phyloP scores from a whole-genome alignment of 305 asterid species.

The Rubia tinctorum region DNA sequence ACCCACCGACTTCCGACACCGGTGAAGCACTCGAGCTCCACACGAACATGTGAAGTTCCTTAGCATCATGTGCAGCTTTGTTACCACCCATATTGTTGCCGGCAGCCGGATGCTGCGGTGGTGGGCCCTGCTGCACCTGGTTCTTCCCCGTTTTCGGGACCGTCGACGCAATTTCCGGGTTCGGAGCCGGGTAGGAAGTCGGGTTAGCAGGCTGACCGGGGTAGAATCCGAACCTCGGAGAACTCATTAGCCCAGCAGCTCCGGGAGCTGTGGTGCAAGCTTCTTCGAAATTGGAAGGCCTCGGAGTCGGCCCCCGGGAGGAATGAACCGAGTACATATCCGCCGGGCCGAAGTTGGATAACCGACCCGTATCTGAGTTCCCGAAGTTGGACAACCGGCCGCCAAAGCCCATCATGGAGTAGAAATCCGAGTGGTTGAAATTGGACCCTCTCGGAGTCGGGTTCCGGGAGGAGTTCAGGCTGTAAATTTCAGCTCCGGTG shows the following conservation, averaged over 20 bases:
- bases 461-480: slow-evolving; percentile 44
- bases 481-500: slow-evolving; percentile 51
- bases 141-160: slow-evolving; percentile 41
- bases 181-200: slow-evolving; percentile 83
- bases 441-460: slow-evolving; percentile 55
- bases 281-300: slow-evolving; percentile 91
- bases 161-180: slow-evolving; percentile 75
- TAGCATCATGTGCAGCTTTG: slow-evolving; percentile 65
- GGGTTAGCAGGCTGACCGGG: slow-evolving; percentile 39
- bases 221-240: slow-evolving; percentile 70
- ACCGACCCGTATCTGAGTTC: slow-evolving; percentile 59
- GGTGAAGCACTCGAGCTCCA: slow-evolving; percentile 99
- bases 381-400: slow-evolving; percentile 83
- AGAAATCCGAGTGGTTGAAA: slow-evolving; percentile 45
- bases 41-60: slow-evolving; percentile 97
- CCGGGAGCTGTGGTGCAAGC: slow-evolving; percentile 49
- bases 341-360: slow-evolving; percentile 62
- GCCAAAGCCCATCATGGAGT: slow-evolving; percentile 80
- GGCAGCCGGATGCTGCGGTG: slow-evolving; percentile 14
- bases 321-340: slow-evolving; percentile 91
- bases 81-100: slow-evolving; percentile 17
- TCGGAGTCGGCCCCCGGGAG: slow-evolving; percentile 83
- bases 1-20: slow-evolving; percentile 76
- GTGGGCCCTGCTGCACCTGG: slow-evolving; percentile 18
- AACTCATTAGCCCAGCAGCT: slow-evolving; percentile 36